These are phyloP conservation scores for Akanthomyces lecanii DNA, from an alignment of 2,329 filamentous ascomycete genomes.

Conservation along the genomic window DNA sequence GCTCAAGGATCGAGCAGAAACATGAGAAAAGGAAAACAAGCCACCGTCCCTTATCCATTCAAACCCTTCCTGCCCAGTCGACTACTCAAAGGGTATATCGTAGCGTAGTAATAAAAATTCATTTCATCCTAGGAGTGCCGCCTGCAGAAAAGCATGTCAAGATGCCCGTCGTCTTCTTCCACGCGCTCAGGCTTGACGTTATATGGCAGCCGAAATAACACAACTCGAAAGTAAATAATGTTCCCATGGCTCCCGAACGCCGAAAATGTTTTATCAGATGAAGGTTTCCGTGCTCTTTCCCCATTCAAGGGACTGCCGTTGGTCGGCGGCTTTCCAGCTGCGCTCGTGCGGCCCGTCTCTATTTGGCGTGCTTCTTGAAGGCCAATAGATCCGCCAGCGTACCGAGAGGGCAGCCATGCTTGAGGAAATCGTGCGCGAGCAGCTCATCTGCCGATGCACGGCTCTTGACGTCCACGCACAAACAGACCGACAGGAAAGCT, in stretches of 20 bases:
- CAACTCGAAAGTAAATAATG: constrained; percentile 8
- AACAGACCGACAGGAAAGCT: constrained; percentile 90
- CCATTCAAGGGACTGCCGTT: neutral
- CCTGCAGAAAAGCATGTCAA: neutral
- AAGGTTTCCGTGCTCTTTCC: neutral
- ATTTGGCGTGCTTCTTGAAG: constrained; percentile 74
- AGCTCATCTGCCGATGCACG: constrained; percentile 89
- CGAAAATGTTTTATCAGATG: constrained; percentile 8
- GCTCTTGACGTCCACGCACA: constrained; percentile 94
- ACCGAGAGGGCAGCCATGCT: constrained; percentile 77
- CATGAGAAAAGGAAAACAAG: neutral
- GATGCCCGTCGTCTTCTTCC: constrained; percentile 2
- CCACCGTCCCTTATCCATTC: neutral
- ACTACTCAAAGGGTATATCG: neutral
- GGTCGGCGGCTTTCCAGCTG: neutral
- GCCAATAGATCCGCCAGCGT: constrained; percentile 83
- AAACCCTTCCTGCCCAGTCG: neutral
- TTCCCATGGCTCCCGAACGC: constrained; percentile 10
- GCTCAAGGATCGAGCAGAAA: neutral
- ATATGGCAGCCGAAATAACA: constrained; percentile 7
- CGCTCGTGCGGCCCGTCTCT: constrained; percentile 22
- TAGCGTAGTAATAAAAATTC: neutral
- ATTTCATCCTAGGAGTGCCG: constrained; percentile 10
- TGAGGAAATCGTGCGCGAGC: constrained; percentile 87
- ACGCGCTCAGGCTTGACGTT: constrained; percentile 5